These are phyloP conservation scores for Neodidymelliopsis sp. DNA, from an alignment of 2,329 filamentous ascomycete genomes.

Conservation along the genomic window DNA sequence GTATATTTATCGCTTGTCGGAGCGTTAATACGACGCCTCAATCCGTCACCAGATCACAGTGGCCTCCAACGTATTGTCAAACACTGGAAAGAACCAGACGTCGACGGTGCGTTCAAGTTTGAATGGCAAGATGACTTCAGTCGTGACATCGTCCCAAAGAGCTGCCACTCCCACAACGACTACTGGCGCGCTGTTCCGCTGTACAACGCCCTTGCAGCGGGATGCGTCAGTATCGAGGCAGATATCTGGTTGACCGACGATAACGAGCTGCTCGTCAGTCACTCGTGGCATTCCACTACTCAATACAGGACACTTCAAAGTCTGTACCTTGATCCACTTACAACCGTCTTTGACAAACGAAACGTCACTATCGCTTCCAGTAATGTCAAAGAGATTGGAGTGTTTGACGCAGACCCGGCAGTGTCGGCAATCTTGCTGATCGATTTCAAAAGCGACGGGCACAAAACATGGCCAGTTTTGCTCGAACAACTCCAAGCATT, in stretches of 20 bases:
- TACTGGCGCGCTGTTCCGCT: conserved; percentile 53
- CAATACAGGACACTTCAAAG: conserved; percentile 32
- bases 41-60: conserved; percentile 27
- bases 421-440: conserved; percentile 67
- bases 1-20: conserved; percentile 35
- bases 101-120: conserved; percentile 26
- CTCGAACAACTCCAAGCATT: conserved; percentile 65
- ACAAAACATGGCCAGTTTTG: conserved; percentile 61
- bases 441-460: conserved; percentile 70
- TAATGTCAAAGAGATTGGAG: conserved; percentile 52
- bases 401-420: conserved; percentile 55
- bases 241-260: conserved; percentile 41
- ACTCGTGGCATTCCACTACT: conserved; percentile 30
- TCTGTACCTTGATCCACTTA: conserved; percentile 49
- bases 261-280: conserved; percentile 40
- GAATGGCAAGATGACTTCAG: conserved; percentile 50
- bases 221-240: conserved; percentile 45
- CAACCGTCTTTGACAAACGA: conserved; percentile 49
- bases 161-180: conserved; percentile 54
- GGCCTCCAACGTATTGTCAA: conserved; percentile 36
- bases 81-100: conserved; percentile 36
- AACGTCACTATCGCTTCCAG: conserved; percentile 30
- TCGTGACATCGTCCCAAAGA: conserved; percentile 47
- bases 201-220: conserved; percentile 50
- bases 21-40: conserved; percentile 29